Evolutionary conservation across 305 asterid genomes (phyloP).

Genomic region (Solanum aculeatissimum): DNA sequence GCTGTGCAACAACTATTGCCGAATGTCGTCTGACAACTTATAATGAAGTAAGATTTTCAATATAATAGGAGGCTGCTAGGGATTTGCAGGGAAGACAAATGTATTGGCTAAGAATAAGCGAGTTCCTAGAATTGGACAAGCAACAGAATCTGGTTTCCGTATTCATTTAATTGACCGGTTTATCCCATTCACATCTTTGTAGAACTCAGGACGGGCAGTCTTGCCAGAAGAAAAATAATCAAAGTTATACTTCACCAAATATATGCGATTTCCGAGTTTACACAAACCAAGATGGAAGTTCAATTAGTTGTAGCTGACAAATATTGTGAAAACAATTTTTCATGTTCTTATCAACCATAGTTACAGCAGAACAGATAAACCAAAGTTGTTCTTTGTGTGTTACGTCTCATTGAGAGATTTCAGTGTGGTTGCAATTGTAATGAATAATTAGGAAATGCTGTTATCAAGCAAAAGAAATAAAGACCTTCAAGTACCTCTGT

Average conservation of each 20-base stretch:
- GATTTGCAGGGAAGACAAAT: background rate
- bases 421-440: background rate
- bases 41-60: background rate
- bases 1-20: background rate
- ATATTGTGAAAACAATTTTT: background rate
- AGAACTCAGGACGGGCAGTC: background rate
- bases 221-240: background rate
- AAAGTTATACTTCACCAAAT: background rate
- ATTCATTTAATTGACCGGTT: background rate
- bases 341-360: background rate
- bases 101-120: background rate
- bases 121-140: background rate
- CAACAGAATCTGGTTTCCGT: background rate
- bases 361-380: background rate
- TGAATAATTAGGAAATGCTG: background rate
- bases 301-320: background rate
- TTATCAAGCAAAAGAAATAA: background rate
- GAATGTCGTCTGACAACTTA: background rate
- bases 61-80: background rate
- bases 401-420: background rate
- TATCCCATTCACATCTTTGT: background rate
- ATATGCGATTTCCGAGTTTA: background rate
- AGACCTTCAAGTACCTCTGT: slow-evolving; percentile 58
- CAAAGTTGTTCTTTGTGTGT: rapidly evolving
- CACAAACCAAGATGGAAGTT: background rate